phyloP scores from a whole-genome alignment of 805 yeast genomes.

The Isabelozyma pseudorhagii region DNA sequence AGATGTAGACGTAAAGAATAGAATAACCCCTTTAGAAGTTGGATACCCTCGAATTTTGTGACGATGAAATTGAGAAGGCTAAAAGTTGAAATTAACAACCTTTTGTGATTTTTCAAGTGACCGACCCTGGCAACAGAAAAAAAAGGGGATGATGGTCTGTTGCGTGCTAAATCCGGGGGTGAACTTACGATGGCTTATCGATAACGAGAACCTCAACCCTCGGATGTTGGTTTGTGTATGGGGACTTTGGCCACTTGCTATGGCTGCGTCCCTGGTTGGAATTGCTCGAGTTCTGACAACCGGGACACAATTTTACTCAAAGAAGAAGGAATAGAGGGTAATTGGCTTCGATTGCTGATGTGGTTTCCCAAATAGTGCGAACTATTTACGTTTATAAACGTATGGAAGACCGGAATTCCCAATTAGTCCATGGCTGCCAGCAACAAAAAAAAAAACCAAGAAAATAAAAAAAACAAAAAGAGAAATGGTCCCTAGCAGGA shows the following conservation, averaged over 20 bases:
- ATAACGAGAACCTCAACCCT: not conserved
- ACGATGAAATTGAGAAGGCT: not conserved
- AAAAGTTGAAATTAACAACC: not conserved
- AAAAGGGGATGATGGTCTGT: not conserved
- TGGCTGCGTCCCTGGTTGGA: too few relatives aligned
- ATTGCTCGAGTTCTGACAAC: not conserved
- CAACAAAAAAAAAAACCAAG: not conserved
- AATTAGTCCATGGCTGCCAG: not conserved
- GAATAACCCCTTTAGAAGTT: not conserved
- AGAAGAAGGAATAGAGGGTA: not conserved
- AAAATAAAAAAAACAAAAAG: not conserved
- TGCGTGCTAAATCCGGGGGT: not conserved
- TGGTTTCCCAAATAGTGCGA: not conserved
- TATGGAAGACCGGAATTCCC: not conserved
- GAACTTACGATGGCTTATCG: not conserved
- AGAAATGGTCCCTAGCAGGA: conserved; percentile 76
- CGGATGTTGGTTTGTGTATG: not conserved
- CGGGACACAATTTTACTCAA: not conserved
- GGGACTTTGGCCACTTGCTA: too few relatives aligned
- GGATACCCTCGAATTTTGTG: not conserved
- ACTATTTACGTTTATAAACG: not conserved
- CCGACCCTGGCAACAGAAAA: not conserved
- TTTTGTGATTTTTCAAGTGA: not conserved
- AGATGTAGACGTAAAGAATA: not conserved
- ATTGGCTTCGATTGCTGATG: not conserved